Evolutionary conservation across 2,329 filamentous ascomycete genomes (phyloP), one percentile per base, ranked within the genome.

Genomic region (Fusarium siculi): DNA sequence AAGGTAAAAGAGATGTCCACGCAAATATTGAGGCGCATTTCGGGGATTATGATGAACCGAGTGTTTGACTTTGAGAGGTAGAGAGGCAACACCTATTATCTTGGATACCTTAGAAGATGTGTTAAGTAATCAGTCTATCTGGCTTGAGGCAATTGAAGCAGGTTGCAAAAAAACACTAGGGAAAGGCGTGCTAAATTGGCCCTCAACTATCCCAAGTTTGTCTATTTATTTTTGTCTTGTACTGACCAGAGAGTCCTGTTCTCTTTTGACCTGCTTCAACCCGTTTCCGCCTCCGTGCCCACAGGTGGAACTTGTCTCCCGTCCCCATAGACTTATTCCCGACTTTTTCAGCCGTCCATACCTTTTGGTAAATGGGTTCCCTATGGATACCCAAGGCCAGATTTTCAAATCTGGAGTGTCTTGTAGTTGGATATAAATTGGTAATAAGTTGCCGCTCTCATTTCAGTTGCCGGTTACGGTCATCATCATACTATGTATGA

Each of bases 11-110:
- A 23, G 25, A 28, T 12, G 28, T 19, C 34, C 56, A 55, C 64
- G 56, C 43, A 68, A n/a, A 62, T 44, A 49, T 44, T 5, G 66
- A 68, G 66, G 63, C 55, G 63, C 55, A 68, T 68, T 39, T 18
- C 54, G 47, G 46, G 46, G 53, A 49, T 52, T 44, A 54, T 40
- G 23, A 53, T 53, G 40, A 49, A 39, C 63, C 54, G 65, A 34
- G 25, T 28, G 18, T 47, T 30, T 19, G 23, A 52, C 30, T n/a
- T 43, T 40, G 21, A 57, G 43, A 65, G n/a, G 39, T 30, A 30
- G 28, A 30, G 28, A 30, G 28, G 28, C 28, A 30, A 30, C 28
- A 30, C 28, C 28, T 30, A 30, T 30, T 30, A 9, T 34, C 32
- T 34, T 25, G 18, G 25, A 36, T 10, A 30, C 28, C 28, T 30